phyloP scores from a whole-genome alignment of 1,284 basidiomycete genomes.

The Abortiporus biennis region DNA sequence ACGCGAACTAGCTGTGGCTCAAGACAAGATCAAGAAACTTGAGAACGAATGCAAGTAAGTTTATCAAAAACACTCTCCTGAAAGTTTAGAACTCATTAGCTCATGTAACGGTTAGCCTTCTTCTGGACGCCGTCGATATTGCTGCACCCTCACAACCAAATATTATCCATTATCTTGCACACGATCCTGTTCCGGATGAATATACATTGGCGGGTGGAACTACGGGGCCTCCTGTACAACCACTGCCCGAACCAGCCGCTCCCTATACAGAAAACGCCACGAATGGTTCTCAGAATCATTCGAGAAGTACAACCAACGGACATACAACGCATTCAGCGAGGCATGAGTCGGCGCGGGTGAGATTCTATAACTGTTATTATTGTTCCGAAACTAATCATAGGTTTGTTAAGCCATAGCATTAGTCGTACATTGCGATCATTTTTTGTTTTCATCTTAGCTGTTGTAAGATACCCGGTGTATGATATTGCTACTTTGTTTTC shows the following conservation, averaged over 20 bases:
- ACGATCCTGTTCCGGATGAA: constrained; percentile 23
- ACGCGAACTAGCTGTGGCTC: constrained; percentile 40
- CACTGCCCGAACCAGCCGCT: not conserved
- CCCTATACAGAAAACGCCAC: constrained; percentile 6
- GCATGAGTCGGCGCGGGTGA: no score
- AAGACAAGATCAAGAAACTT: constrained; percentile 43
- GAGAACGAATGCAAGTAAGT: constrained; percentile 57
- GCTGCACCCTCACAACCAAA: constrained; percentile 24
- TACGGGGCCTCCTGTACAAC: not conserved
- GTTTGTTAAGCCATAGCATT: no score
- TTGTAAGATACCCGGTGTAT: no score
- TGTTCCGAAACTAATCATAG: no score
- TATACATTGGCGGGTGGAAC: constrained; percentile 13
- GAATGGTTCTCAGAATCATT: constrained; percentile 8
- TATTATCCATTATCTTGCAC: constrained; percentile 23
- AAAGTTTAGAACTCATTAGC: no score
- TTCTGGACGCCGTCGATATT: constrained; percentile 28
- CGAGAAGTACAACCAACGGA: no score
- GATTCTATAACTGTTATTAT: no score
- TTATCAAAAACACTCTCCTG: not conserved
- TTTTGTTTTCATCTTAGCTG: no score
- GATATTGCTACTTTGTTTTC: no score
- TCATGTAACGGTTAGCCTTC: constrained; percentile 13
- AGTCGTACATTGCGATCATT: no score
- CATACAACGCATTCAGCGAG: no score